Percentiles rank a stretch among this genome's conserved stretches.
These are phyloP conservation scores for Fusarium setosum DNA, from an alignment of 2,329 filamentous ascomycete genomes.

Conservation along the genomic window DNA sequence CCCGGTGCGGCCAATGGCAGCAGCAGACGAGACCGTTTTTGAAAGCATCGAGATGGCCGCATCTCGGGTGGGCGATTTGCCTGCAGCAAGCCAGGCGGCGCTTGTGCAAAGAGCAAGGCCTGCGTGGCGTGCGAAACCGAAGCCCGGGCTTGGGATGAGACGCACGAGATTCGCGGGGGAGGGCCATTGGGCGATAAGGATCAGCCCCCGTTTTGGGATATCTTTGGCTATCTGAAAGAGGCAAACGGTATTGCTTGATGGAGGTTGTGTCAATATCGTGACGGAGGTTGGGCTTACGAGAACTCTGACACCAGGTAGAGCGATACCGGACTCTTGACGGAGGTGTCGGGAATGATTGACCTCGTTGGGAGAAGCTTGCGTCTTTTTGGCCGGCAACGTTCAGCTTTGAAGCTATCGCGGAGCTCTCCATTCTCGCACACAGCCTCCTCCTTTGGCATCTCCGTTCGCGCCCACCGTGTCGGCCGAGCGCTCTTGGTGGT, in stretches of 20 bases:
- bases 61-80: slow-evolving; percentile 6
- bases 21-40: slow-evolving; percentile 25
- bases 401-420: not conserved
- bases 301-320: not conserved
- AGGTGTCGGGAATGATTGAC: not conserved
- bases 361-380: not conserved
- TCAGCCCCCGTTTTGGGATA: slow-evolving; percentile 31
- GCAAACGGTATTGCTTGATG: no score
- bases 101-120: slow-evolving; percentile 11
- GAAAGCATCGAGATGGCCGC: slow-evolving; percentile 25
- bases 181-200: slow-evolving; percentile 29
- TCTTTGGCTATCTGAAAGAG: not conserved
- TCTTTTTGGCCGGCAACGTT: not conserved
- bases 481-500: not conserved
- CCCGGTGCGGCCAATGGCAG: slow-evolving; percentile 23
- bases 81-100: slow-evolving; percentile 6
- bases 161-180: slow-evolving; percentile 37
- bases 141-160: slow-evolving; percentile 17
- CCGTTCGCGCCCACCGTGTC: not conserved
- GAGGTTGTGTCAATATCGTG: slow-evolving; percentile 24
- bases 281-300: no score
- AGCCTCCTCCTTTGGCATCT: not conserved
- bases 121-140: slow-evolving; percentile 29
- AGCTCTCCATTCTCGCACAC: not conserved
- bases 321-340: not conserved